Conservation (phyloP, 1,139 yeast species). For the Candida buenavistaensis region DNA sequence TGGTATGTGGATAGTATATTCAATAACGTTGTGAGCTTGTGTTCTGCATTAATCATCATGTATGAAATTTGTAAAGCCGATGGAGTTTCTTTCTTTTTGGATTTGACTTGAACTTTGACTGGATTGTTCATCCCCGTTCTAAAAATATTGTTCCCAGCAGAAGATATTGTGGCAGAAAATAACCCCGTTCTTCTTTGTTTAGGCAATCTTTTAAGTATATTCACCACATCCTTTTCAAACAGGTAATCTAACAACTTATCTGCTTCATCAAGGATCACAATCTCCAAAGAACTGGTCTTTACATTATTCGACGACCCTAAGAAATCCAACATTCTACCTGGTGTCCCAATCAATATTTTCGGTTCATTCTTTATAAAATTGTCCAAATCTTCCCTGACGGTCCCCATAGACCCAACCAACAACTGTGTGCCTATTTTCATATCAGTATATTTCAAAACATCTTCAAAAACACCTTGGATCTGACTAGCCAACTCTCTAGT, state of each 20-base stretch:
- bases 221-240: slow-evolving; percentile 67
- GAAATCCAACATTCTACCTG: slow-evolving; percentile 85
- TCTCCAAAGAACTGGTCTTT: slow-evolving; percentile 62
- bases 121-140: slow-evolving; percentile 89
- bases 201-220: slow-evolving; percentile 68
- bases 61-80: slow-evolving; percentile 59
- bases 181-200: slow-evolving; percentile 92
- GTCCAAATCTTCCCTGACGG: slow-evolving; percentile 74
- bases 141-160: slow-evolving; percentile 71
- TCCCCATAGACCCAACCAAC: slow-evolving; percentile 74
- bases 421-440: slow-evolving; percentile 68
- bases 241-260: slow-evolving; percentile 82
- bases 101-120: slow-evolving; percentile 74
- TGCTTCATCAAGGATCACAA: slow-evolving; percentile 87
- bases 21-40: slow-evolving; percentile 60
- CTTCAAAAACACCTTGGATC: slow-evolving; percentile 65
- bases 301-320: slow-evolving; percentile 48
- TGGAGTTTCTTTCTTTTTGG: no score
- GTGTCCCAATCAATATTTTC: slow-evolving; percentile 85
- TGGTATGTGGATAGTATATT: slow-evolving; percentile 53
- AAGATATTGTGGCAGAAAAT: slow-evolving; percentile 86
- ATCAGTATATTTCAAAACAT: slow-evolving; percentile 47
- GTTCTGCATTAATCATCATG: slow-evolving; percentile 57
- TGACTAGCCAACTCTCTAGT: slow-evolving; percentile 92
- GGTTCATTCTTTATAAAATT: slow-evolving; percentile 55